phyloP scores from a whole-genome alignment of 2,329 filamentous ascomycete species.

The Pestalotiopsis sp. region DNA sequence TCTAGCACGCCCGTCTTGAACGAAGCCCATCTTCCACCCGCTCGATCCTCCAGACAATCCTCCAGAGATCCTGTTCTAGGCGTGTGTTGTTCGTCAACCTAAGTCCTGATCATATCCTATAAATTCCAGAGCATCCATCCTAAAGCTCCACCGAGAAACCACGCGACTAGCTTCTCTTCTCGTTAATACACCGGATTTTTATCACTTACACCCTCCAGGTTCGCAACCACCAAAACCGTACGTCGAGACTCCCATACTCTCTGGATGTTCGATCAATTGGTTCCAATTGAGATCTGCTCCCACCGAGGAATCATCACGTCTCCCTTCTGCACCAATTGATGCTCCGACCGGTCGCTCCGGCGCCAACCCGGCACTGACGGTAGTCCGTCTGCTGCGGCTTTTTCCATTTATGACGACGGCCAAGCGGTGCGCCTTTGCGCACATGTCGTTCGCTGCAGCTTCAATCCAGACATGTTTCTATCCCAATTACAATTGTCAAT shows the following conservation, averaged over 20 bases:
- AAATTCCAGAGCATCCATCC: conserved; percentile 21
- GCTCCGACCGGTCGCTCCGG: conserved; percentile 13
- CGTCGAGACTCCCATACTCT: background rate
- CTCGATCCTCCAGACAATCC: conserved; percentile 18
- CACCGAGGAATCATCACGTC: background rate
- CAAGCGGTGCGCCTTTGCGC: background rate
- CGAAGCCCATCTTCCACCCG: conserved; percentile 12
- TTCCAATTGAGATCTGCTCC: background rate
- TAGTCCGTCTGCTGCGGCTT: conserved; percentile 20
- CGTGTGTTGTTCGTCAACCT: conserved; percentile 36
- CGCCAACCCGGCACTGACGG: conserved; percentile 13
- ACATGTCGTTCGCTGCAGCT: conserved; percentile 15
- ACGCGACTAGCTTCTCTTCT: conserved; percentile 14
- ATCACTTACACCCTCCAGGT: background rate
- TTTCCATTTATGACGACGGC: conserved; percentile 14
- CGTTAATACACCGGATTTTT: background rate
- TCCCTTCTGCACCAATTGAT: background rate
- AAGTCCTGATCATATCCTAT: conserved; percentile 21
- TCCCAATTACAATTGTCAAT: background rate
- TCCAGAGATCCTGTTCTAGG: conserved; percentile 30
- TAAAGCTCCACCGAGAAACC: conserved; percentile 1
- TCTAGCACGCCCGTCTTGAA: conserved; percentile 37
- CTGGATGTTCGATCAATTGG: background rate
- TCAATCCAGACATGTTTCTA: background rate
- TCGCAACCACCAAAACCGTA: conserved; percentile 7